Conservation (phyloP, 768 basidiomycete species). For the Tulasnella sp. region DNA sequence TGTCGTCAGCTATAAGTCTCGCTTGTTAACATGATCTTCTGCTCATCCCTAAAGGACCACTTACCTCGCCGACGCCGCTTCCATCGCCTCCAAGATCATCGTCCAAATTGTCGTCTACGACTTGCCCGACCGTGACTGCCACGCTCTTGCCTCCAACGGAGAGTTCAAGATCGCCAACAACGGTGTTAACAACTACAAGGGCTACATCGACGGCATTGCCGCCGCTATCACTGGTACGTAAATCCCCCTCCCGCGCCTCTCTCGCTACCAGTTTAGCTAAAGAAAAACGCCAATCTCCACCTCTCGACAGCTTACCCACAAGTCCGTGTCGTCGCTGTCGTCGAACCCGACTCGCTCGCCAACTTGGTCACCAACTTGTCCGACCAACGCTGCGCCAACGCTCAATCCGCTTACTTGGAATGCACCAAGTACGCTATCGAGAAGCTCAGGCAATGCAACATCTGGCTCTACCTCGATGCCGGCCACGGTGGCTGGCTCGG, state of each 20-base stretch:
- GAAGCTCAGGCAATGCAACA: conserved; percentile 52
- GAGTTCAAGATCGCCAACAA: conserved; percentile 29
- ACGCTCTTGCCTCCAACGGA: no score
- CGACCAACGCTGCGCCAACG: conserved; percentile 53
- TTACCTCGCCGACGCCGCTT: no score
- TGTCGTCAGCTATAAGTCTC: no score
- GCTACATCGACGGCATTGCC: conserved; percentile 60
- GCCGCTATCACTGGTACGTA: conserved; percentile 50
- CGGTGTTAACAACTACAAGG: conserved; percentile 39
- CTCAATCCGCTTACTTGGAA: conserved; percentile 45
- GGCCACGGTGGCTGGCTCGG: conserved; percentile 57
- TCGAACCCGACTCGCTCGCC: conserved; percentile 64
- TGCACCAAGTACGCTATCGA: conserved; percentile 41
- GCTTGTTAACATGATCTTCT: no score
- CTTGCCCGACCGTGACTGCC: no score
- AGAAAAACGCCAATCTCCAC: not conserved
- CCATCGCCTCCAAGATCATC: no score
- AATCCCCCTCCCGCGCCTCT: not conserved
- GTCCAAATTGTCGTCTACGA: no score
- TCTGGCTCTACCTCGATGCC: conserved; percentile 60
- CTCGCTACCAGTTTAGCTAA: not conserved
- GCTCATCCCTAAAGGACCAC: no score
- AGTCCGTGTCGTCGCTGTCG: conserved; percentile 59
- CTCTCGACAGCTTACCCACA: conserved; percentile 45
- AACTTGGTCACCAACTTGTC: conserved; percentile 66